A percentile compares a stretch with the other conserved stretches of the same genome.
phyloP scores from a whole-genome alignment of 805 yeast species.

The Lipomyces starkeyi region DNA sequence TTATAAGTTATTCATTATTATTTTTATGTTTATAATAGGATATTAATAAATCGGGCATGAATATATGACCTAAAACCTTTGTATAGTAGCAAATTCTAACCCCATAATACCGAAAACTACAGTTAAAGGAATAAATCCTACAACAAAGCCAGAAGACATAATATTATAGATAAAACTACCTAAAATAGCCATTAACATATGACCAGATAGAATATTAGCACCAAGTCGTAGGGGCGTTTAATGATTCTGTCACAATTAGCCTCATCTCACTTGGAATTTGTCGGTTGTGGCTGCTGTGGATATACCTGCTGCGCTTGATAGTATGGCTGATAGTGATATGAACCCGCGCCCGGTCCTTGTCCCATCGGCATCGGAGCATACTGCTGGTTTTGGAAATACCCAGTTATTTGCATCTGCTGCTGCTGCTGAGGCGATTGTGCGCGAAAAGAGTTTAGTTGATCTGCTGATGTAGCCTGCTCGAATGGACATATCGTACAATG shows the following conservation, averaged over 20 bases:
- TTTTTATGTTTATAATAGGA: too few species aligned
- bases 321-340: slow-evolving; percentile 21
- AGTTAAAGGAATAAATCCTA: slow-evolving; percentile 18
- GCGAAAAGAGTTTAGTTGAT: slow-evolving; percentile 19
- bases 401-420: slow-evolving; percentile 11
- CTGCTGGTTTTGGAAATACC: slow-evolving; percentile 15
- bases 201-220: slow-evolving; percentile 44
- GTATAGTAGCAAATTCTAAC: slow-evolving; percentile 43
- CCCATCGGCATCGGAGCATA: slow-evolving; percentile 14
- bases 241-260: background rate
- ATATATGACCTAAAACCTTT: too few species aligned
- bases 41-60: too few species aligned
- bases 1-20: too few species aligned
- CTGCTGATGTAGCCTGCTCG: slow-evolving; percentile 7
- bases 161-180: slow-evolving; percentile 41
- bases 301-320: background rate
- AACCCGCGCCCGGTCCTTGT: slow-evolving; percentile 24
- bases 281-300: slow-evolving; percentile 5
- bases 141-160: background rate
- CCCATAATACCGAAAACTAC: slow-evolving; percentile 34
- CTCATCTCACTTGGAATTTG: background rate
- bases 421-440: slow-evolving; percentile 13
- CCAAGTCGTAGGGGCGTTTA: slow-evolving; percentile 38
- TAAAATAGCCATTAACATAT: slow-evolving; percentile 42
- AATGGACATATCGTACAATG: slow-evolving; percentile 32